Base-by-base conservation (phyloP, 2,329 filamentous ascomycete species). In the Colletotrichum karsti region DNA sequence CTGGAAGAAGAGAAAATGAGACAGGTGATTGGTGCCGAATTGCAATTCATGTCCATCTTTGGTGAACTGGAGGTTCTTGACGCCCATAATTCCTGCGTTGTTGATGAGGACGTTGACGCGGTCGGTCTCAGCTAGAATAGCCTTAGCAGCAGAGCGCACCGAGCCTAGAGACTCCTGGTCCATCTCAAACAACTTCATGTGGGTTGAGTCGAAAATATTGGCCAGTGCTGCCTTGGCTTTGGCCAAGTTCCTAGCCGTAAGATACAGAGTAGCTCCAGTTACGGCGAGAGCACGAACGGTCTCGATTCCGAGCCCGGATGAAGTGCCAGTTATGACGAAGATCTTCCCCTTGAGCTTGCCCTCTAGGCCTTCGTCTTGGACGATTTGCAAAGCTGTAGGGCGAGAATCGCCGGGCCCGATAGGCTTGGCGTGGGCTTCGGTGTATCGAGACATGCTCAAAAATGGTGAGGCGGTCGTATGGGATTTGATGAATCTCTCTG, bases 21-120 rank as follows among this genome's bases (percentile, higher is more conserved):
- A 67, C 1, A 77, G 61, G 30, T 77, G 73, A n/a, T 77, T 77
- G 2, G 69, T 71, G 0, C 58, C 75, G 9, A 76, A 75, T 1
- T 77, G 75, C 0, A 62, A 48, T 30, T 77, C 75, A 13, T 71
- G 70, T 0, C 75, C 75, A 22, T 74, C 71, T 10, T 67, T 41
- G 9, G 71, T 73, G 12, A 73, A 46, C 10, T 60, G 26, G 13
- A 68, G 37, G 8, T 66, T 48, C 2, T 78, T 74, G 4, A 72
- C 53, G 0, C 73, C 78, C 76, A 83, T 81, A 42, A 82, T 75
- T 0, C 83, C 83, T 0, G 81, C 82, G 62, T 84, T 85, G 41
- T 77, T 76, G 37, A 84, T 73, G 3, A 85, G 73, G 33, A 84
- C 77, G 69, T 82, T 82, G 4, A 85, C 71, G 12, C 73, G 72